Evolutionary conservation across 257 asterid genomes (phyloP).

Genomic region (Sherardia arvensis): DNA sequence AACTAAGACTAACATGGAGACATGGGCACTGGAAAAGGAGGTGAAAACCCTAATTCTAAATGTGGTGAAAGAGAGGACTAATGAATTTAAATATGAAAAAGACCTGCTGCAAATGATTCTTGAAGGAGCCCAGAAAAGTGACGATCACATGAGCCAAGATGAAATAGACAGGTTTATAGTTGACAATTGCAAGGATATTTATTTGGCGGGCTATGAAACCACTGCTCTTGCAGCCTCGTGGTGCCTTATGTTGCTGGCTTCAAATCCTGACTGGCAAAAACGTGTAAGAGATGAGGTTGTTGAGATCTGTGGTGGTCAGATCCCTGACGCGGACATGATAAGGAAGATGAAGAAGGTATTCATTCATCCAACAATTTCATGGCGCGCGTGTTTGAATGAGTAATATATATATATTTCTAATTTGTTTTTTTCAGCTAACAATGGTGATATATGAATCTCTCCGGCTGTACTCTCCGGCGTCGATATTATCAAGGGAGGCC

Average conservation of each 20-base stretch:
- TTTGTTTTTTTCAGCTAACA: conserved; percentile 25
- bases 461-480: conserved; percentile 45
- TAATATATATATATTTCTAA: background rate
- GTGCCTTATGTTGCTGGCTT: conserved; percentile 54
- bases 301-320: conserved; percentile 27
- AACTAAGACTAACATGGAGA: conserved; percentile 32
- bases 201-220: conserved; percentile 61
- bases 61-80: conserved; percentile 35
- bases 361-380: too few relatives aligned
- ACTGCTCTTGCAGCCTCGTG: conserved; percentile 54
- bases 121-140: conserved; percentile 30
- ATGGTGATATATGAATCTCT: conserved; percentile 49
- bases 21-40: conserved; percentile 49
- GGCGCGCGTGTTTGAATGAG: too few relatives aligned
- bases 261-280: conserved; percentile 46
- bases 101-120: conserved; percentile 49
- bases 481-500: conserved; percentile 45
- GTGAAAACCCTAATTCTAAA: conserved; percentile 26
- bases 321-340: conserved; percentile 38
- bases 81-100: conserved; percentile 23
- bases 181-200: conserved; percentile 55
- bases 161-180: conserved; percentile 39
- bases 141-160: conserved; percentile 25
- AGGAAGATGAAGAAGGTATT: conserved; percentile 49
- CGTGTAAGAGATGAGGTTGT: conserved; percentile 35